These are phyloP conservation scores for Ceratocystis smalleyi DNA, from an alignment of 2,329 filamentous ascomycete genomes.

Conservation along the genomic window DNA sequence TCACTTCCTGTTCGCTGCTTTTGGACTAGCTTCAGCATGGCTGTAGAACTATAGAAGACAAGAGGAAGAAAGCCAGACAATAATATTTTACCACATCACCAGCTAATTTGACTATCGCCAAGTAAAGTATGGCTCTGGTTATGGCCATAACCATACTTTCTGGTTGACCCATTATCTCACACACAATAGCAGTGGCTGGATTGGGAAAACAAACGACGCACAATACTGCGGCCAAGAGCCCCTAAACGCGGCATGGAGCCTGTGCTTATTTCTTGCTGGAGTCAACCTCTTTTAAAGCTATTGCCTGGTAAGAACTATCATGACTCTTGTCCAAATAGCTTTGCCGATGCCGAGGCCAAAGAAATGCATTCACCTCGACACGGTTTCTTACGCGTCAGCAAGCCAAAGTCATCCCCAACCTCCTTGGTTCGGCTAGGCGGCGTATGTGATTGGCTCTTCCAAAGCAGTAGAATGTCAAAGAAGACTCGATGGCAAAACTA, in stretches of 20 bases:
- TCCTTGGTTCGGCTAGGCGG: not conserved
- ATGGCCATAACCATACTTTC: not conserved
- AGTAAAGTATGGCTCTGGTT: not conserved
- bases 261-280: not conserved
- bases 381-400: not conserved
- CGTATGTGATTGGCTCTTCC: not conserved
- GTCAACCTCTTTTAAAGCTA: not conserved
- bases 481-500: not conserved
- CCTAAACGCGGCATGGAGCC: not conserved
- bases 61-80: too few species aligned
- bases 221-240: not conserved
- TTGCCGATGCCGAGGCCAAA: not conserved
- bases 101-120: too few species aligned
- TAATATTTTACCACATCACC: too few species aligned
- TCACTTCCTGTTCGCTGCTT: too few species aligned
- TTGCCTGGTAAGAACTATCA: not conserved
- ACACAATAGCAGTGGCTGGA: not conserved
- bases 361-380: not conserved
- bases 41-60: too few species aligned
- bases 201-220: not conserved
- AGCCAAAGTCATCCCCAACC: not conserved
- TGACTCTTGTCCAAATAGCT: not conserved
- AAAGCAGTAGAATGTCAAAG: not conserved
- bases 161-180: not conserved
- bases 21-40: too few species aligned